These are phyloP conservation scores for Lodderomyces margitis DNA, from an alignment of 1,139 yeast species.

Conservation along the genomic window DNA sequence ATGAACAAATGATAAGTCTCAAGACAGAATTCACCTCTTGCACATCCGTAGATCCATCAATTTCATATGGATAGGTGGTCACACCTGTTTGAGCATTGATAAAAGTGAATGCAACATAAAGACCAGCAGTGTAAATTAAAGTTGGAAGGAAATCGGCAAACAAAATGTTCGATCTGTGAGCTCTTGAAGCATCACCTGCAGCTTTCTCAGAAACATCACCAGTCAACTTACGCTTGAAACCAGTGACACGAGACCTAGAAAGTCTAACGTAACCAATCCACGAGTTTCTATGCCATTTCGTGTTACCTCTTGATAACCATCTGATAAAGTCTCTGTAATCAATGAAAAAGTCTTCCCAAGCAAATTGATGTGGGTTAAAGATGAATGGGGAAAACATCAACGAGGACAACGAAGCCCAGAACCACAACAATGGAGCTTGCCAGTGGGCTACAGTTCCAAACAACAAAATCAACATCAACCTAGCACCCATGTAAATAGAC, in stretches of 20 bases:
- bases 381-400: constrained; percentile 91
- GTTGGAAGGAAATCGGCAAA: constrained; percentile 89
- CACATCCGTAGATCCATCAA: constrained; percentile 28
- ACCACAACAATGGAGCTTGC: constrained; percentile 98
- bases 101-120: constrained; percentile 87
- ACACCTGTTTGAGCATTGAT: constrained; percentile 98
- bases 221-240: constrained; percentile 89
- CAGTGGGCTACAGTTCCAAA: constrained; percentile 93
- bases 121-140: constrained; percentile 81
- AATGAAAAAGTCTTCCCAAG: constrained; percentile 98
- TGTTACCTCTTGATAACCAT: constrained; percentile 98
- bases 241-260: constrained; percentile 95
- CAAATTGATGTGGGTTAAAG: constrained; percentile 98
- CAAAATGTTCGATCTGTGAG: constrained; percentile 83
- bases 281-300: constrained; percentile 98
- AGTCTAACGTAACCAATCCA: constrained; percentile 98
- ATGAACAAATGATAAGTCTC: constrained; percentile 83
- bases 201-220: constrained; percentile 91
- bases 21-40: constrained; percentile 72
- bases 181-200: constrained; percentile 93
- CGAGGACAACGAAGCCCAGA: constrained; percentile 94
- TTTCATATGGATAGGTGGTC: constrained; percentile 35
- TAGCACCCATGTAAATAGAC: constrained; percentile 94
- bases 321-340: constrained; percentile 98
- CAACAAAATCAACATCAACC: constrained; percentile 82